Base-by-base conservation (phyloP, 2,329 filamentous ascomycete species). In the Colletotrichum sp. region DNA sequence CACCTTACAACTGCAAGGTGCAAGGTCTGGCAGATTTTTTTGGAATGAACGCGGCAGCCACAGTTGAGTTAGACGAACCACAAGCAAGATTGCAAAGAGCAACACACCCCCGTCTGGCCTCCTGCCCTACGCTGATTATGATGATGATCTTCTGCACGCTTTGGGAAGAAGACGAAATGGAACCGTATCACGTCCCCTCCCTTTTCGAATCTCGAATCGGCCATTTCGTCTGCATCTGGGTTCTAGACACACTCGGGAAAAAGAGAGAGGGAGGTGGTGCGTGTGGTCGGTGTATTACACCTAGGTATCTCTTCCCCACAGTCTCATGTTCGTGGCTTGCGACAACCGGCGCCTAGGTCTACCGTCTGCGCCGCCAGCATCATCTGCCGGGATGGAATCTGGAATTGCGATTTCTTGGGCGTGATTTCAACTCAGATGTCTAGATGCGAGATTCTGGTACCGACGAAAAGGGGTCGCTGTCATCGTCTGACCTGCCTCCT, bases 81-180 rank as follows among this genome's bases (percentile, higher is more conserved):
- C 18, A 48, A 21, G 43, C 43, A 48, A 28, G 57, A 61, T n/a
- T 61, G 24, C 60, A 36, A 65, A 65, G 21, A 65, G 34, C 32
- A 67, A 30, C 30, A 26, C 15, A 28, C 21, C 12, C 48, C 32
- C n/a, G 30, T 26, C 66, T 34, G 9, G 43, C 32, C 8, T 57
- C 32, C 66, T 70, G 67, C 67, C 67, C 55, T 70, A 63, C 67
- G 67, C 24, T 70, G 57, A 70, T 70, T 70, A 63, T 70, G 34
- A 70, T 70, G 55, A 70, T 26, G 57, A 70, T 70, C 55, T 21
- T 61, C 57, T 15, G 26, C 26, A 70, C 67, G 67, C 36, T 61
- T 70, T 52, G 36, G 57, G 67, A 61, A 26, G 26, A 52, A 30
- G 7, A 32, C 55, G 18, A 28, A 61, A 61, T 60, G 55, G 34